Evolutionary conservation across 2,329 filamentous ascomycete species (phyloP), one percentile per base, ranked within the genome.

Genomic region (Thermothelomyces thermophilus): DNA sequence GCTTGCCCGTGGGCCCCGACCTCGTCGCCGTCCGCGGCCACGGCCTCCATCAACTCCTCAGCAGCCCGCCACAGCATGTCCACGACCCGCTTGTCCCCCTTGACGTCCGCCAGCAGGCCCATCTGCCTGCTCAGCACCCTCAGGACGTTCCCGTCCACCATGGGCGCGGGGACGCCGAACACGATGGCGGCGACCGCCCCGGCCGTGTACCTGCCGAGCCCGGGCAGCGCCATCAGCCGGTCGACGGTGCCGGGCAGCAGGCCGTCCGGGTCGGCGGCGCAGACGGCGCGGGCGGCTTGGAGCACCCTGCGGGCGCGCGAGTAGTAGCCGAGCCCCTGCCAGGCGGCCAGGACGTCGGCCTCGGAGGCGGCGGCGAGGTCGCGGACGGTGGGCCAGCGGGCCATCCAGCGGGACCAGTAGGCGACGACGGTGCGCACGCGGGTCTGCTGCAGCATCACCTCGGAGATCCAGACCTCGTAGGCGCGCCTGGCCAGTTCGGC

Each of bases 401-500:
- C 68, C 68, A 80, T 80, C 80, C 80, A 84, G 1, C 69, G 70
- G 26, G 75, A 78, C 76, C 80, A 84, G 62, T 84, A 84, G 42
- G 75, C 77, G 17, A 82, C 75, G 0, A 83, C 80, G 6, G 74
- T 75, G 2, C 76, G 72, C 3, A 84, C 80, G 24, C 80, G 76
- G 2, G 80, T 84, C 64, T 84, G 80, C 62, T 84, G 80, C 10
- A 83, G 71, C 80, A 84, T 84, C 57, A 83, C 77, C 66, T 84
- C 80, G 59, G 75, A 80, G 60, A 84, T 81, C 77, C 80, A 83
- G 41, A 84, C 80, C 62, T 83, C 74, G 65, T 84, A 84, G 2
- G 80, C 80, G 41, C 80, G 74, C 26, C 67, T 71, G 51, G 75
- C 73, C 10, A 82, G 67, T 60, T 54, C 1, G 60, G 57, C 14